Conservation (phyloP, 345 rosid genomes). For the Eutrema yunnanense region DNA sequence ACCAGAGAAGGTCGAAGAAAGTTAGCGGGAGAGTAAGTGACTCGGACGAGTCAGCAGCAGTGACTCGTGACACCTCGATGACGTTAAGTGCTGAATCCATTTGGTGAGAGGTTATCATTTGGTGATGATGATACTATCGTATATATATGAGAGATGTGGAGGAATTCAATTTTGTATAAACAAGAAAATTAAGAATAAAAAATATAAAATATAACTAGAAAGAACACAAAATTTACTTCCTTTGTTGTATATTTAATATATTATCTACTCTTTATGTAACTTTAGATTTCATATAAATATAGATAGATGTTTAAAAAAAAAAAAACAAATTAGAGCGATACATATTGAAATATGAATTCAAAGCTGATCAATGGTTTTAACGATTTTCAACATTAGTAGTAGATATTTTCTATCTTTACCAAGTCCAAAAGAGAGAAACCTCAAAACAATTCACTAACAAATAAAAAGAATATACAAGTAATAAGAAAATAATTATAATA, state of each 20-base stretch:
- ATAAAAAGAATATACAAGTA: too few species aligned
- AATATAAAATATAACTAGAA: too few species aligned
- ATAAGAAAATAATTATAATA: too few species aligned
- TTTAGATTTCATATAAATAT: too few species aligned
- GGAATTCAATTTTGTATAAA: not conserved
- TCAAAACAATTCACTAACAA: too few species aligned
- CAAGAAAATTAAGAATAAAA: not conserved
- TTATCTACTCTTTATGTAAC: too few species aligned
- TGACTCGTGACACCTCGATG: conserved; percentile 22
- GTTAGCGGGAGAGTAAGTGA: conserved; percentile 31
- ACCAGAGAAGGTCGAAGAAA: conserved; percentile 27
- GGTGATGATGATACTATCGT: not conserved
- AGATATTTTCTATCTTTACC: too few species aligned
- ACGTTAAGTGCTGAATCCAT: conserved; percentile 1
- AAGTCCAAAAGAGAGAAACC: too few species aligned
- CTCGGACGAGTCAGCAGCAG: conserved; percentile 20
- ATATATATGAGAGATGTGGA: not conserved
- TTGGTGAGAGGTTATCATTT: not conserved
- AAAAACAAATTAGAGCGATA: not conserved
- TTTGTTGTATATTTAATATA: too few species aligned
- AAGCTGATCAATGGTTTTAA: not conserved
- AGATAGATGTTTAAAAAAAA: not conserved
- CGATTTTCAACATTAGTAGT: not conserved
- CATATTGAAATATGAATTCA: not conserved
- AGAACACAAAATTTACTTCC: too few species aligned